Evolutionary conservation across 2,329 filamentous ascomycete genomes (phyloP), one percentile per base, ranked within the genome.

Genomic region (Paracoccidioides brasiliensis): DNA sequence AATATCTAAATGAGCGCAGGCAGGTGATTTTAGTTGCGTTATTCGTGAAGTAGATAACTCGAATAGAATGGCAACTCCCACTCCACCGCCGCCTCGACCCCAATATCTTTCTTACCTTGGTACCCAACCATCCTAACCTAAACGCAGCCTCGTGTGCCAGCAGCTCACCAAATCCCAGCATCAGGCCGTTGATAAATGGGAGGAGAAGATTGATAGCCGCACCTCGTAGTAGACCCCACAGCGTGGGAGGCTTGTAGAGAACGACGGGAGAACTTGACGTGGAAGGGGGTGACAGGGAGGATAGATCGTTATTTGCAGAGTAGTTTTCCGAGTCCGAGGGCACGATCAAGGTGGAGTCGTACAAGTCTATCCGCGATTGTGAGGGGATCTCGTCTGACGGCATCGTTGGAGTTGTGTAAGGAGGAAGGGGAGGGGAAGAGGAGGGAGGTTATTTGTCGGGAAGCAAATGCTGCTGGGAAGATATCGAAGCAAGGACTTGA

Each of bases 101-200:
- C 22, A 22, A 22, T 22, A 22, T 22, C 22, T 22, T 6, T 61
- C 80, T 49, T 78, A 96, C 93, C 82, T 93, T 95, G 58, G 93
- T 97, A 55, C 85, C 85, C 60, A 86, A 84, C 93, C 93, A 98
- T 58, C 93, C 93, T 63, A 97, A 75, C 65, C 91, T 78, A 68
- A 91, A 98, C 1, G 93, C 93, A 52, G 88, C 85, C 75, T 98
- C 93, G 68, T 98, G 93, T 55, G 93, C 93, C 71, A 98, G 91
- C 53, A 98, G 74, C 74, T 98, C 93, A 63, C 93, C 93, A 67
- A 98, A 96, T 2, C 93, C 93, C 66, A 98, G 74, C 93, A 98
- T 98, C 77, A 98, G 81, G 49, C 93, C 93, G 73, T 98, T 98
- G 67, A 98, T 82, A 66, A 98, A 98, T 0, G 93, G 93, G 22